Evolutionary conservation across 116 monocot genomes (phyloP), one percentile per base, ranked within the genome.

Genomic region (Trichopus zeylanicus): DNA sequence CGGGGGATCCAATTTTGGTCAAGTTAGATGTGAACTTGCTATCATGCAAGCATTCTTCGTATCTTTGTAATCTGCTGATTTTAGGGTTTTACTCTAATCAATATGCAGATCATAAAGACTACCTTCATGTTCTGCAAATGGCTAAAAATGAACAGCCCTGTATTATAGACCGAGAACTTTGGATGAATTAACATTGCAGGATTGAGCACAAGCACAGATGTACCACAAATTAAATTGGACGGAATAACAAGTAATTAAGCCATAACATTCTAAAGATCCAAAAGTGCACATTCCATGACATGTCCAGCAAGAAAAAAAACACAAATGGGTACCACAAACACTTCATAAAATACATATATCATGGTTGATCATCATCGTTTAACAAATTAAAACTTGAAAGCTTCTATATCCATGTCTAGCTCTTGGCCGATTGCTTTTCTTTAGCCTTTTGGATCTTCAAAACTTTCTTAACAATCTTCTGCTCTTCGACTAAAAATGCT

Each of bases 401-500:
- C 25, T 23, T 25, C 23, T 25, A 3, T 5, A 5, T 55, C 16
- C 11, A 8, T 15, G 13, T 18, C 26, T 29, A 60, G 37, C 46
- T 60, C 65, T 65, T 65, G 2, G 39, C 8, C 19, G 64, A 49
- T 33, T 26, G 19, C 65, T 65, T 65, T 37, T 65, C 65, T n/a
- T 65, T 65, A 19, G 55, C 37, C 35, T 53, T 65, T 33, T 65
- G 55, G 26, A 65, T 39, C 20, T 65, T 65, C 63, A 63, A 31
- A 24, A 63, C 51, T 51, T 63, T 63, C 32, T 63, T 63, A 6
- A 63, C 52, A 34, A 63, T 63, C 52, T 63, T 63, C 34, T 63
- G 63, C 29, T 52, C 63, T 51, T 63, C 63, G 28, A 63, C 64
- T 18, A 64, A 26, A 16, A 64, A 64, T 3, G 64, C 64, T 11